Base-by-base conservation (phyloP, 352 stramenopile species). In the Phytophthora idaei region DNA sequence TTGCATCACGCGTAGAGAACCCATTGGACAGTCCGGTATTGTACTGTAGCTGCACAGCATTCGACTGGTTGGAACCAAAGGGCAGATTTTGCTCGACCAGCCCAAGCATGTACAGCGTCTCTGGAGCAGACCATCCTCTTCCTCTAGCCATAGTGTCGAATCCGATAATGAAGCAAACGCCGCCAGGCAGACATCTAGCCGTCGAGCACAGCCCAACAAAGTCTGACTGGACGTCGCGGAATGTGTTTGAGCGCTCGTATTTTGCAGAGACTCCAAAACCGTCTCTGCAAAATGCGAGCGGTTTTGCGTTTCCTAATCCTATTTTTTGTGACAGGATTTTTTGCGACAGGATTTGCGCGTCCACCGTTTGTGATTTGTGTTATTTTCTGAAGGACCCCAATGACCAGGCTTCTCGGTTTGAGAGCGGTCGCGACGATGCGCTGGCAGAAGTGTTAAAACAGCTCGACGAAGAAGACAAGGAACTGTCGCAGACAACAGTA, bases 51-150 rank as follows among this genome's bases (percentile, higher is more conserved):
- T 62, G 55, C n/a, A 48, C 31, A 1, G 32, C 44, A 44, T 62
- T 54, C 55, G 42, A 62, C 32, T 62, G 55, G 44, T 62, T 62
- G 10, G 29, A 27, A 3, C 44, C 55, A 44, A 62, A 55, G 31
- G 55, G 55, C 21, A 55, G 55, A 42, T 54, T 46, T 31, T 53
- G 44, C 31, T 62, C 55, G 14, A 47, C 55, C 10, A 62, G 17
- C 2, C 14, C 56, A 39, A 63, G 45, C 56, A 49, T 63, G 45
- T 55, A 63, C 32, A 63, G 32, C 9, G 42, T 62, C 31, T 62
- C 44, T 2, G 56, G 45, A 21, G 17, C 17, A 21, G 17, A 21
- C 17, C 17, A 21, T 21, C 17, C 17, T 21, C 17, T 21, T 21
- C 17, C 17, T 21, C 17, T 21, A 21, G 17, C 17, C 17, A 21